Evolutionary conservation across 352 stramenopile genomes (phyloP), one percentile per base, ranked within the genome.

Genomic region (Phytophthora aleatoria): DNA sequence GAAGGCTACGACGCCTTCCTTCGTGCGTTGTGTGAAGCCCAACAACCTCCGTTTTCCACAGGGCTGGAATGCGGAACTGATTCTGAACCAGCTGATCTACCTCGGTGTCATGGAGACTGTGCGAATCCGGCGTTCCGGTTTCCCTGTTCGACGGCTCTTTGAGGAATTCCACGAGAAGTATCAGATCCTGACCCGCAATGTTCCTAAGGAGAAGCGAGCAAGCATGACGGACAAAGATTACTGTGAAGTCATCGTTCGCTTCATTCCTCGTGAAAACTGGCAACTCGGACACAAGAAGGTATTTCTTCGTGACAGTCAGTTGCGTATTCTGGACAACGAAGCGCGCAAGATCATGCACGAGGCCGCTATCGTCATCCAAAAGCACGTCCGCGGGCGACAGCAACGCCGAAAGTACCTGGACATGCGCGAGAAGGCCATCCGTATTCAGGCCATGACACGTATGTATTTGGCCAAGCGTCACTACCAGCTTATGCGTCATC

Each of bases 11-110:
- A 48, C 74, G 3, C 87, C 91, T n/a, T 94, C 85, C 7, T 98
- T 97, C 60, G 90, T 98, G 39, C 92, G 92, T 5, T 97, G 91
- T 52, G 89, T 98, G 16, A 97, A 98, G 75, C 92, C 92, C 0
- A 98, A 98, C 73, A 97, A 97, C 64, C 56, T 95, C 36, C 87
- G 84, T 5, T 95, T 93, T 60, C 90, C 83, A 1, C 81, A 90
- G 57, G 86, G 85, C 50, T 97, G 84, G 87, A 96, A 96, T 42
- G 85, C 89, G 5, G 74, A 83, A 31, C 50, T 96, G 42, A 96
- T 95, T 57, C 59, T 96, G 42, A 95, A 96, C 49, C 89, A 96
- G 63, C 72, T 96, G 5, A 95, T 95, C 31, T 95, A 95, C 56
- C 73, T 97, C 15, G 89, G 89, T 58, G 89, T 97, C 16, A 95